These are phyloP conservation scores for Colletotrichum trifolii DNA, from an alignment of 2,329 filamentous ascomycete genomes.

Conservation along the genomic window DNA sequence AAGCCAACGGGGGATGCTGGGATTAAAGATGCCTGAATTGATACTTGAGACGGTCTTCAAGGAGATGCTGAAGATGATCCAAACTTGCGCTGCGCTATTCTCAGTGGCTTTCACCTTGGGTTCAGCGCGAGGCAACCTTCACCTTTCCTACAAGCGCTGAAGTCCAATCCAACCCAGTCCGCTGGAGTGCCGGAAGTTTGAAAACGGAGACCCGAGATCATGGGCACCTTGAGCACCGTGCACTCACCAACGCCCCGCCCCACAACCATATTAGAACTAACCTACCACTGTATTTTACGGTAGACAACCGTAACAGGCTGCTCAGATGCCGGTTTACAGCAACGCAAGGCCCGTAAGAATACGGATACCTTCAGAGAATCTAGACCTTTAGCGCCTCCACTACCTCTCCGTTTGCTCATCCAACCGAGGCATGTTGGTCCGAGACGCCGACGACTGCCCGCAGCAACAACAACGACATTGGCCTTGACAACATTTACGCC, in stretches of 20 bases:
- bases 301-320: conserved; percentile 2
- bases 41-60: conserved; percentile 19
- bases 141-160: conserved; percentile 26
- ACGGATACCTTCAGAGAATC: conserved; percentile 4
- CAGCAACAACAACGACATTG: background rate
- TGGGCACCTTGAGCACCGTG: conserved; percentile 33
- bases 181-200: conserved; percentile 28
- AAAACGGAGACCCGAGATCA: conserved; percentile 29
- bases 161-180: conserved; percentile 8
- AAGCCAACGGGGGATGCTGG: background rate
- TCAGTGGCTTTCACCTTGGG: conserved; percentile 15
- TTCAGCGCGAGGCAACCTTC: conserved; percentile 33
- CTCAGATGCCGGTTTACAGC: too few species aligned
- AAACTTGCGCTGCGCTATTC: conserved; percentile 17
- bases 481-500: background rate
- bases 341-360: background rate
- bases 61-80: conserved; percentile 7
- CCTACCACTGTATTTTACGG: background rate
- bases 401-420: conserved; percentile 21
- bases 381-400: background rate
- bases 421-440: conserved; percentile 39
- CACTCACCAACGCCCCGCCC: conserved; percentile 14
- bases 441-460: conserved; percentile 21
- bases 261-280: background rate
- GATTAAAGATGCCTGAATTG: background rate